These are phyloP conservation scores for Pseudopithomyces chartarum DNA, from an alignment of 2,329 filamentous ascomycete genomes.

Conservation along the genomic window DNA sequence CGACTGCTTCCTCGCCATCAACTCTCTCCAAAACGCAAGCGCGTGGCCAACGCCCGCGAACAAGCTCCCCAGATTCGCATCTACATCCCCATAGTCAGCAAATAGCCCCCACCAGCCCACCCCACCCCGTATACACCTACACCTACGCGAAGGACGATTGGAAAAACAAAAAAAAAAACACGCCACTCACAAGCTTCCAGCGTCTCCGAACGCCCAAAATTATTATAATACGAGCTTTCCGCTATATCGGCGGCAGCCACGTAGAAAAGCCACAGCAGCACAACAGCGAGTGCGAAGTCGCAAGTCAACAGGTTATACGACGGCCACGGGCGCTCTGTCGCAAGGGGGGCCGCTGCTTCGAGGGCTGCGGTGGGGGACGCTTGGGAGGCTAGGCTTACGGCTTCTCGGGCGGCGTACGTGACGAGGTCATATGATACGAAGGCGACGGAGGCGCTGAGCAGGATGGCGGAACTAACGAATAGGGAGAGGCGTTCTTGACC, in stretches of 20 bases:
- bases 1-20: slow-evolving; percentile 16
- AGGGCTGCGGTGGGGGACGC: not conserved
- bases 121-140: too few relatives aligned
- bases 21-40: slow-evolving; percentile 19
- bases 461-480: slow-evolving; percentile 9
- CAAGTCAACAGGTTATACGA: slow-evolving; percentile 8
- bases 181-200: slow-evolving; percentile 10
- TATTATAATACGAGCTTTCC: not conserved
- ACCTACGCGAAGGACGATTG: too few relatives aligned
- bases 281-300: slow-evolving; percentile 13
- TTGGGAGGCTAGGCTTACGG: not conserved
- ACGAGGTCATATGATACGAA: slow-evolving; percentile 11
- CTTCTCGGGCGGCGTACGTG: slow-evolving; percentile 6
- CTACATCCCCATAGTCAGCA: not conserved
- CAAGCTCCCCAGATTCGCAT: slow-evolving; percentile 16
- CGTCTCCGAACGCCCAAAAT: slow-evolving; percentile 8
- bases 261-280: slow-evolving; percentile 18
- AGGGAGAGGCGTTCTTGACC: not conserved
- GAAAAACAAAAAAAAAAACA: not conserved
- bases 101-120: not conserved
- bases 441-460: slow-evolving; percentile 3
- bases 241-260: slow-evolving; percentile 1
- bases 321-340: slow-evolving; percentile 8
- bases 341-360: not conserved
- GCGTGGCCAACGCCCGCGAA: slow-evolving; percentile 12